Conservation (phyloP, 768 basidiomycete species). For the Collybiopsis luxurians region DNA sequence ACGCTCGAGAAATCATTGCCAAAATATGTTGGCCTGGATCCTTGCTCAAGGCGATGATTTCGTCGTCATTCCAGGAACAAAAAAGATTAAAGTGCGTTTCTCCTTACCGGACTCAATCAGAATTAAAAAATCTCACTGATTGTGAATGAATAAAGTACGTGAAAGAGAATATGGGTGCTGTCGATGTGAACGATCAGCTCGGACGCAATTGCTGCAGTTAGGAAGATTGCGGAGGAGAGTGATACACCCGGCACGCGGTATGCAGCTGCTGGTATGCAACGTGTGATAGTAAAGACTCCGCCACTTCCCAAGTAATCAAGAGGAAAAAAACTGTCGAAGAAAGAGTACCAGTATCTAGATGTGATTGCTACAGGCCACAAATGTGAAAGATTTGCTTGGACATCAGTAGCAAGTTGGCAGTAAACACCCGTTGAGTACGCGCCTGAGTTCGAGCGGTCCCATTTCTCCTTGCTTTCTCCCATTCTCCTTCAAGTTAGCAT, state of each 20-base stretch:
- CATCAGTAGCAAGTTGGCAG: too few relatives aligned
- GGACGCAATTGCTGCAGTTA: constrained; percentile 35
- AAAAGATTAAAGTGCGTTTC: constrained; percentile 33
- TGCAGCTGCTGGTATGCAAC: background rate
- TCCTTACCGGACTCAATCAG: background rate
- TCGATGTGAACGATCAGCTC: constrained; percentile 28
- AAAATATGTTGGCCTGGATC: constrained; percentile 42
- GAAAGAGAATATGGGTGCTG: constrained; percentile 41
- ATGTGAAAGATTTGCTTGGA: too few relatives aligned
- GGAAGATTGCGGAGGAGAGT: constrained; percentile 27
- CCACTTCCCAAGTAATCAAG: too few relatives aligned
- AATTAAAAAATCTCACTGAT: constrained; percentile 8
- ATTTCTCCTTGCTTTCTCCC: too few relatives aligned
- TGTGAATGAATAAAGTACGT: constrained; percentile 33
- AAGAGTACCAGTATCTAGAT: too few relatives aligned
- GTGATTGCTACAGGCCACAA: too few relatives aligned
- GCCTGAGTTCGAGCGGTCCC: too few relatives aligned
- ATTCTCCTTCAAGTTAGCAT: too few relatives aligned
- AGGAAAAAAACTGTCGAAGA: too few relatives aligned
- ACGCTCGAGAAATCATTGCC: background rate
- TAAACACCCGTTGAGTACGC: too few relatives aligned
- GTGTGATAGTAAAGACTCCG: background rate
- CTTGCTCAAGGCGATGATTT: constrained; percentile 42
- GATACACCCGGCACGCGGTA: constrained; percentile 5
- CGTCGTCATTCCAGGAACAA: constrained; percentile 43